Percentiles rank a stretch among this genome's conserved stretches.
phyloP scores from a whole-genome alignment of 2,329 filamentous ascomycete species.

The Pseudocercospora fuligena region DNA sequence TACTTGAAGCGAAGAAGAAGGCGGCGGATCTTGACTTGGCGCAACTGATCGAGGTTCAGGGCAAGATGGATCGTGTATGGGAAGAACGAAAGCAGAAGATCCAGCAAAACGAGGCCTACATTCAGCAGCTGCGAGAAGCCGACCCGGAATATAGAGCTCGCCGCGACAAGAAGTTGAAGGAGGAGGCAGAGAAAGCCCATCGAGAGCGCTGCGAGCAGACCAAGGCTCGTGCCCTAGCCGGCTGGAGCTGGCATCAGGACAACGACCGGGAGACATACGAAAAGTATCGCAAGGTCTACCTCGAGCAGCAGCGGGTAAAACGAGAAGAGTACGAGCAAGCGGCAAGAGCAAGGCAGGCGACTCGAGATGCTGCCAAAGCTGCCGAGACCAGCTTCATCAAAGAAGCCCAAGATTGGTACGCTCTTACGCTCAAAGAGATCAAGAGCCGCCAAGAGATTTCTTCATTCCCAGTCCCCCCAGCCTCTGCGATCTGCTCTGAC shows the following conservation, averaged over 20 bases:
- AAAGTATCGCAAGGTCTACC: neutral
- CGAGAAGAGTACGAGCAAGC: neutral
- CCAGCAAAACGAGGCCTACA: too few species aligned
- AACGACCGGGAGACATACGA: neutral
- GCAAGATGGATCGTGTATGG: too few species aligned
- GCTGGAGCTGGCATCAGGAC: neutral
- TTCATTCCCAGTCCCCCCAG: neutral
- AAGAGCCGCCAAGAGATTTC: neutral
- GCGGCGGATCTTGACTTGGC: too few species aligned
- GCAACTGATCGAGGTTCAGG: too few species aligned
- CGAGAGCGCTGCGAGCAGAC: neutral
- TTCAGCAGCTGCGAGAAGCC: too few species aligned
- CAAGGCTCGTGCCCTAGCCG: neutral
- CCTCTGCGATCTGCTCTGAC: neutral
- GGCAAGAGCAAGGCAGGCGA: neutral
- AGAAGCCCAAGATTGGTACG: neutral
- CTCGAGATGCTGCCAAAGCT: neutral
- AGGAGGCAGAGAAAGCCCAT: neutral
- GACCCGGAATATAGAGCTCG: too few species aligned
- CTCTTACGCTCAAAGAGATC: neutral
- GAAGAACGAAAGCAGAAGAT: too few species aligned
- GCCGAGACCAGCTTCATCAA: neutral
- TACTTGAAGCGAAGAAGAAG: too few species aligned
- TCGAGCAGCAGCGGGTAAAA: neutral
- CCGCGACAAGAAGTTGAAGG: neutral